Conservation (phyloP, 257 asterid species). For the Verbascum thapsus region DNA sequence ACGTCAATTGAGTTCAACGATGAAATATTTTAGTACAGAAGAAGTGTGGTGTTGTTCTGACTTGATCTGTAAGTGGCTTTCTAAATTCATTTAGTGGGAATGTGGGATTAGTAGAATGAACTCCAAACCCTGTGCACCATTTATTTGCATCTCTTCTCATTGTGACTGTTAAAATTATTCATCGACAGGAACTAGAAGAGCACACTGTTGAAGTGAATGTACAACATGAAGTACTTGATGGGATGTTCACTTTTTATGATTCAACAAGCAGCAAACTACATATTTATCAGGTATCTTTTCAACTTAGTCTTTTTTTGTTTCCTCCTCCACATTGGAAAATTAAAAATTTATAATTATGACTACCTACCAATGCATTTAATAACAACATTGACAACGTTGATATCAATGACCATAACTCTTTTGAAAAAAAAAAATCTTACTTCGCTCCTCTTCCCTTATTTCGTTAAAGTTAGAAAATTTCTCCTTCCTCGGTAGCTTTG, state of each 20-base stretch:
- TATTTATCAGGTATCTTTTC: conserved; percentile 67
- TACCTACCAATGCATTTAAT: no score
- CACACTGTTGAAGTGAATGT: conserved; percentile 69
- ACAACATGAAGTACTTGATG: conserved; percentile 83
- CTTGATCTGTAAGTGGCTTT: conserved; percentile 14
- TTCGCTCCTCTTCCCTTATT: no score
- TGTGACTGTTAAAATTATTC: conserved; percentile 7
- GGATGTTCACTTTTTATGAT: conserved; percentile 79
- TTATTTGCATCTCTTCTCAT: background rate
- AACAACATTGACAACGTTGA: no score
- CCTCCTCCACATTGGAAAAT: conserved; percentile 3
- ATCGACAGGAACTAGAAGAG: conserved; percentile 68
- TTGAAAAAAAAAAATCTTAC: no score
- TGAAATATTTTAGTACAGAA: background rate
- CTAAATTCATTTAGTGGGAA: no score
- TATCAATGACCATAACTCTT: no score
- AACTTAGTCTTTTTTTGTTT: conserved; percentile 23
- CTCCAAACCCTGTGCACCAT: background rate
- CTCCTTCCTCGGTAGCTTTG: no score
- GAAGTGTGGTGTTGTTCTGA: background rate
- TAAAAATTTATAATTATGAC: no score
- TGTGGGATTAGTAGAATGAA: no score
- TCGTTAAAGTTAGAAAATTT: no score
- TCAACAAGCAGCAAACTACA: conserved; percentile 72
- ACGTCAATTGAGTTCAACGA: no score